phyloP scores from a whole-genome alignment of 305 asterid species.

The Fraxinus latifolia region DNA sequence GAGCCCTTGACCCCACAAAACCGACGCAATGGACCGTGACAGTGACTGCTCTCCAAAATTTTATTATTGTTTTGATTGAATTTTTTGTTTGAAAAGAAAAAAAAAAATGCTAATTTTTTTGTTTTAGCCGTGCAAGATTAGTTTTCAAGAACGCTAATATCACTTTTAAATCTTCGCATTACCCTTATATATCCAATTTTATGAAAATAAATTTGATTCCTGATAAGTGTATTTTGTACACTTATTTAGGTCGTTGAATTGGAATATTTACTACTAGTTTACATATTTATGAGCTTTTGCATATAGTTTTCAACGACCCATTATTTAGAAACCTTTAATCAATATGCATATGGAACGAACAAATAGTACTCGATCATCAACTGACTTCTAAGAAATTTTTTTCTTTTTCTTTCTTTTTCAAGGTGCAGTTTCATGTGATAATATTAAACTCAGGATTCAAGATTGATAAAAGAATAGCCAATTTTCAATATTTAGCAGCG shows the following conservation, averaged over 20 bases:
- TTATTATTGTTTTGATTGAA: background rate
- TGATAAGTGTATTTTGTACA: too few species aligned
- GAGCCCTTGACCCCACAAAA: conserved; percentile 25
- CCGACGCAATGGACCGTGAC: conserved; percentile 44
- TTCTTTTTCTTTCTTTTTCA: background rate
- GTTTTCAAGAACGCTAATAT: too few species aligned
- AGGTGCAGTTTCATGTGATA: background rate
- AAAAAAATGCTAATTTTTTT: too few species aligned
- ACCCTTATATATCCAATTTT: background rate
- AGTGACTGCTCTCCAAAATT: conserved; percentile 45
- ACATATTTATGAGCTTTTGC: background rate
- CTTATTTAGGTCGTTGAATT: too few species aligned
- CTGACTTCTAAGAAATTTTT: background rate
- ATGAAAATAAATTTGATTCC: background rate
- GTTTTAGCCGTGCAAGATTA: too few species aligned
- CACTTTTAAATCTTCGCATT: background rate
- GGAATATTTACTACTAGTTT: background rate
- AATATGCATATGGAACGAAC: background rate
- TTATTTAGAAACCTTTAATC: background rate
- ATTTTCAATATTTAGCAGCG: background rate
- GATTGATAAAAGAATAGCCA: background rate
- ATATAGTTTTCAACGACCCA: background rate
- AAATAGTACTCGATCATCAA: background rate
- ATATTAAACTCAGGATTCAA: background rate
- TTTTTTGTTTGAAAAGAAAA: background rate